Evolutionary conservation across 2,329 filamentous ascomycete species (phyloP).

Genomic region (Xylaria sp.): DNA sequence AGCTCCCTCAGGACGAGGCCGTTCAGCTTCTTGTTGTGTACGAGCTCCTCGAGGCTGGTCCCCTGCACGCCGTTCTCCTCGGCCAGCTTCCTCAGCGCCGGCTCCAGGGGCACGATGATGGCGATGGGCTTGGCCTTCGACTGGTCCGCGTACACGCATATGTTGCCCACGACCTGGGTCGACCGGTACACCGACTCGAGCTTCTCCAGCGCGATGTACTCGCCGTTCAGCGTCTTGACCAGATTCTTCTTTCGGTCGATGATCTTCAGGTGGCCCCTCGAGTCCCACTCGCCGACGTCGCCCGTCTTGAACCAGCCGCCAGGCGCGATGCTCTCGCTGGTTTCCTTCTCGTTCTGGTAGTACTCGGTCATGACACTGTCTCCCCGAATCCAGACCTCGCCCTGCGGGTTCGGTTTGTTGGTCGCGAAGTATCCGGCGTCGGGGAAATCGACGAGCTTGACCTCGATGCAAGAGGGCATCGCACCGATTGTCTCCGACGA

Average conservation of each 20-base stretch:
- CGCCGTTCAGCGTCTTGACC: constrained; percentile 79
- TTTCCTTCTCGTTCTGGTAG: constrained; percentile 78
- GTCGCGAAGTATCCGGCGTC: constrained; percentile 80
- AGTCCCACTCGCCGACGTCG: constrained; percentile 79
- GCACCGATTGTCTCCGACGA: constrained; percentile 73
- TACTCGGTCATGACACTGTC: constrained; percentile 72
- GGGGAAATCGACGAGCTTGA: constrained; percentile 83
- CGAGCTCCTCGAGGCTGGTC: constrained; percentile 65
- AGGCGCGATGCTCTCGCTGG: constrained; percentile 65
- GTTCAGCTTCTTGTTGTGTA: constrained; percentile 68
- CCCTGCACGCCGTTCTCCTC: constrained; percentile 53
- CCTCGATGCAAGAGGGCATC: constrained; percentile 72
- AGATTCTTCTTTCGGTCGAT: constrained; percentile 91
- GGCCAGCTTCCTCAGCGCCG: constrained; percentile 57
- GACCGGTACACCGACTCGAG: constrained; percentile 58
- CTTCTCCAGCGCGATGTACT: constrained; percentile 84
- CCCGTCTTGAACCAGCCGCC: constrained; percentile 90
- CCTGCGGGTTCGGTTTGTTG: constrained; percentile 76
- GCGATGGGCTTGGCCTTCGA: constrained; percentile 57
- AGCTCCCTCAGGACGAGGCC: constrained; percentile 65
- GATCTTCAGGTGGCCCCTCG: constrained; percentile 71
- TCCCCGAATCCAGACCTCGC: constrained; percentile 87
- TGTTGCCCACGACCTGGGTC: constrained; percentile 54
- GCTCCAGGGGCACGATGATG: constrained; percentile 60
- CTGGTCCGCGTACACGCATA: constrained; percentile 58